Evolutionary conservation across 2,329 filamentous ascomycete species (phyloP).

Genomic region (Stylonectria norvegica): DNA sequence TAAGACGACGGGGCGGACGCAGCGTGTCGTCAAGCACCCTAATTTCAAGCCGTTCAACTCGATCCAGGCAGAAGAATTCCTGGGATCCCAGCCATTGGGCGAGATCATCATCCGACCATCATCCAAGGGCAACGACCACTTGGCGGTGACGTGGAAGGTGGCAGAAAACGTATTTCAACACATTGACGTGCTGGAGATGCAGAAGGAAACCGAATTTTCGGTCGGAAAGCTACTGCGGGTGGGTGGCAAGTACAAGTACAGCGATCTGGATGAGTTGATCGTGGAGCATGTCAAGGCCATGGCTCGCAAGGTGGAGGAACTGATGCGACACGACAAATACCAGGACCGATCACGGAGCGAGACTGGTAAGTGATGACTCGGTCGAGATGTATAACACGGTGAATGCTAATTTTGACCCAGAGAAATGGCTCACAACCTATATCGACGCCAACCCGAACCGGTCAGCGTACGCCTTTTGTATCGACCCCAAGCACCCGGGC

Average conservation of each 20-base stretch:
- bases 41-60: slow-evolving; percentile 93
- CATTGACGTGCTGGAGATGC: slow-evolving; percentile 92
- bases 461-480: slow-evolving; percentile 92
- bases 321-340: slow-evolving; percentile 93
- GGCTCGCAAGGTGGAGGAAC: slow-evolving; percentile 95
- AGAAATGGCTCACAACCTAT: slow-evolving; percentile 94
- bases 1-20: slow-evolving; percentile 76
- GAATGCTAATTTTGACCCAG: too few species aligned
- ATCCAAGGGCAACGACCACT: slow-evolving; percentile 90
- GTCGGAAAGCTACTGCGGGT: slow-evolving; percentile 84
- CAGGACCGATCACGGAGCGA: slow-evolving; percentile 75
- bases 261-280: slow-evolving; percentile 94
- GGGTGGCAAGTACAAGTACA: slow-evolving; percentile 85
- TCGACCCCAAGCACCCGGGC: slow-evolving; percentile 85
- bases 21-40: slow-evolving; percentile 96
- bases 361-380: slow-evolving; percentile 68
- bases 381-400: too few species aligned
- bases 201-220: slow-evolving; percentile 96
- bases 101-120: slow-evolving; percentile 95
- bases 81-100: slow-evolving; percentile 79
- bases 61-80: slow-evolving; percentile 86
- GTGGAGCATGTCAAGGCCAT: slow-evolving; percentile 97
- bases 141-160: slow-evolving; percentile 98
- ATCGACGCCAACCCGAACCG: slow-evolving; percentile 93
- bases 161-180: slow-evolving; percentile 95